Percentiles rank a stretch among this genome's conserved stretches.
phyloP scores from a whole-genome alignment of 2,329 filamentous ascomycete species.

The Helminthosporium solani region DNA sequence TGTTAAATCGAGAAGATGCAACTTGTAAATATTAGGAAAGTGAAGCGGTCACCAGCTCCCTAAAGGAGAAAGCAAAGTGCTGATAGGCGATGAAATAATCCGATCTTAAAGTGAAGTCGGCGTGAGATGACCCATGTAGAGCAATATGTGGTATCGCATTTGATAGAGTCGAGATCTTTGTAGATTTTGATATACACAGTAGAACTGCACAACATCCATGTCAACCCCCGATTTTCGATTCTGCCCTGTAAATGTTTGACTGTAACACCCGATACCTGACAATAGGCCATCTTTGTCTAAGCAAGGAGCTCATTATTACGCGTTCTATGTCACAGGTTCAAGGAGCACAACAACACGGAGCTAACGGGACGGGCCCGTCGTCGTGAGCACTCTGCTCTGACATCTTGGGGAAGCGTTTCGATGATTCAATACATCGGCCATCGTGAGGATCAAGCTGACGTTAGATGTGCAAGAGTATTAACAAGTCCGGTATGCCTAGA shows the following conservation, averaged over 20 bases:
- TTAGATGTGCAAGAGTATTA: neutral
- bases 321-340: slow-evolving; percentile 9
- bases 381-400: slow-evolving; percentile 11
- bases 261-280: too few species aligned
- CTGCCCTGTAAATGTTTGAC: neutral
- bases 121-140: too few species aligned
- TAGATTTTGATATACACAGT: neutral
- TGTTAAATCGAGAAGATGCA: neutral
- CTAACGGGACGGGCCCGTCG: slow-evolving; percentile 10
- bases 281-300: neutral
- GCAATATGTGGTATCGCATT: too few species aligned
- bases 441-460: slow-evolving; percentile 11
- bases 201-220: neutral
- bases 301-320: neutral
- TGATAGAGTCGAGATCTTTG: slow-evolving; percentile 2
- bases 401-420: neutral
- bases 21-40: slow-evolving; percentile 1
- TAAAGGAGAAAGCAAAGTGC: neutral
- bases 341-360: slow-evolving; percentile 5
- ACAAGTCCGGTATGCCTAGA: neutral
- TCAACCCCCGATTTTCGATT: neutral
- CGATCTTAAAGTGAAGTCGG: too few species aligned
- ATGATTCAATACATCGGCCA: slow-evolving; percentile 14
- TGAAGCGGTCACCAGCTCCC: slow-evolving; percentile 8
- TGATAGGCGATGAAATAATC: too few species aligned